phyloP scores from a whole-genome alignment of 1,284 basidiomycete species.

The Pseudozyma pruni region DNA sequence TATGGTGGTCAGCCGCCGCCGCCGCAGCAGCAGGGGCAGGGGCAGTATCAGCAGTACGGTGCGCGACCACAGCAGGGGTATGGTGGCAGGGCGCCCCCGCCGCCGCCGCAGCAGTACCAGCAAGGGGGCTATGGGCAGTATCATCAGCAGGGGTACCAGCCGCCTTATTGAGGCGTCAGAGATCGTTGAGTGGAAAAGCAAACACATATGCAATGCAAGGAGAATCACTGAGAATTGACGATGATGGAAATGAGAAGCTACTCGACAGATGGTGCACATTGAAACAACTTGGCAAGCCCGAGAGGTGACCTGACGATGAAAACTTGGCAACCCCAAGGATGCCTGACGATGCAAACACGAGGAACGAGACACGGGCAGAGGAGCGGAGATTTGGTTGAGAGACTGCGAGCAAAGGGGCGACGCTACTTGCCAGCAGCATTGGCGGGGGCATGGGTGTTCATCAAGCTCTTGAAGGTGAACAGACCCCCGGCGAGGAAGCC shows the following conservation, averaged over 20 bases:
- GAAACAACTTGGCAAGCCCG: too few species aligned
- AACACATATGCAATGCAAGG: too few species aligned
- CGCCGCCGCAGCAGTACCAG: conserved; percentile 13
- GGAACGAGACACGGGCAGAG: too few species aligned
- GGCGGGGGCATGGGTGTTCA: conserved; percentile 35
- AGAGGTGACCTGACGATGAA: too few species aligned
- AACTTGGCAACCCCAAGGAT: neutral
- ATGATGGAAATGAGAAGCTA: too few species aligned
- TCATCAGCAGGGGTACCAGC: conserved; percentile 19
- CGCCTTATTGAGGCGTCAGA: conserved; percentile 23
- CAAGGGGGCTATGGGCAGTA: conserved; percentile 9
- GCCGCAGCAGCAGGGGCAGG: conserved; percentile 6
- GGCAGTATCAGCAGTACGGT: conserved; percentile 8
- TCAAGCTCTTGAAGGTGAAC: conserved; percentile 45
- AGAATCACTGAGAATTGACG: too few species aligned
- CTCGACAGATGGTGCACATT: too few species aligned
- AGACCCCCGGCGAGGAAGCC: conserved; percentile 35
- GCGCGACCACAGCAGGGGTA: conserved; percentile 17
- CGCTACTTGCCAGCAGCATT: conserved; percentile 22
- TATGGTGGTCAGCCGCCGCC: conserved; percentile 9
- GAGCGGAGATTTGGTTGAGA: neutral
- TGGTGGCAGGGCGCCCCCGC: conserved; percentile 4
- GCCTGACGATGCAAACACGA: too few species aligned
- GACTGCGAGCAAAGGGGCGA: neutral
- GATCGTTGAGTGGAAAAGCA: too few species aligned